Conservation (phyloP, 352 stramenopile genomes). For the Phytophthora kernoviae region DNA sequence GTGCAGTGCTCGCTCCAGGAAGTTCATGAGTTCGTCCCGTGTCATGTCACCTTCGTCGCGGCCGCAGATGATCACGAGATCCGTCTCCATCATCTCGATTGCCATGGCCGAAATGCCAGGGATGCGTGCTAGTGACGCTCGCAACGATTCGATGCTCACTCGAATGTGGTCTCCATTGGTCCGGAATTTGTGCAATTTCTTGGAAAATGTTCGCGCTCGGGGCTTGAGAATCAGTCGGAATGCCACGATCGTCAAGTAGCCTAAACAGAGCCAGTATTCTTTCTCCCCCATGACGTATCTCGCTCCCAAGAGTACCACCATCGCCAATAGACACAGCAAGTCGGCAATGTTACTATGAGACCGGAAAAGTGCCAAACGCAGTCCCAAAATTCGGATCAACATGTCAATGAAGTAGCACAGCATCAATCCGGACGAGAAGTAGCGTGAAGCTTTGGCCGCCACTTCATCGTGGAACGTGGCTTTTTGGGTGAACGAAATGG, state of each 20-base stretch:
- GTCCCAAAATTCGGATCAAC: constrained; percentile 71
- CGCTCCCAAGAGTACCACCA: constrained; percentile 57
- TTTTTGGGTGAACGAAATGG: constrained; percentile 78
- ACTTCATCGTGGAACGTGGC: constrained; percentile 64
- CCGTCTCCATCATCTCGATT: constrained; percentile 91
- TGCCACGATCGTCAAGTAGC: constrained; percentile 70
- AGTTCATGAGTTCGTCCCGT: constrained; percentile 87
- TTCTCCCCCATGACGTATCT: constrained; percentile 59
- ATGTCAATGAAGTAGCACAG: constrained; percentile 87
- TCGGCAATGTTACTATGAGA: constrained; percentile 87
- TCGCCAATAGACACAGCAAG: constrained; percentile 68
- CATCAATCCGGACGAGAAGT: constrained; percentile 78
- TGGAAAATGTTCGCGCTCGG: constrained; percentile 80
- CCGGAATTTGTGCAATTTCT: constrained; percentile 90
- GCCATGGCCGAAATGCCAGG: constrained; percentile 79
- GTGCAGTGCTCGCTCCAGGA: constrained; percentile 78
- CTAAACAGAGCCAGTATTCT: constrained; percentile 77
- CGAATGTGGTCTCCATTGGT: constrained; percentile 86
- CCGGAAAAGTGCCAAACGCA: constrained; percentile 76
- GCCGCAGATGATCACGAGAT: constrained; percentile 87
- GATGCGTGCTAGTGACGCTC: constrained; percentile 78
- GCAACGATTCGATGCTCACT: constrained; percentile 85
- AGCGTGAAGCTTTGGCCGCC: constrained; percentile 70
- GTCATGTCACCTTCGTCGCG: constrained; percentile 88
- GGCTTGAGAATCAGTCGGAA: constrained; percentile 87